These are phyloP conservation scores for Fusarium albosuccineum DNA, from an alignment of 2,329 filamentous ascomycete species.

Conservation along the genomic window DNA sequence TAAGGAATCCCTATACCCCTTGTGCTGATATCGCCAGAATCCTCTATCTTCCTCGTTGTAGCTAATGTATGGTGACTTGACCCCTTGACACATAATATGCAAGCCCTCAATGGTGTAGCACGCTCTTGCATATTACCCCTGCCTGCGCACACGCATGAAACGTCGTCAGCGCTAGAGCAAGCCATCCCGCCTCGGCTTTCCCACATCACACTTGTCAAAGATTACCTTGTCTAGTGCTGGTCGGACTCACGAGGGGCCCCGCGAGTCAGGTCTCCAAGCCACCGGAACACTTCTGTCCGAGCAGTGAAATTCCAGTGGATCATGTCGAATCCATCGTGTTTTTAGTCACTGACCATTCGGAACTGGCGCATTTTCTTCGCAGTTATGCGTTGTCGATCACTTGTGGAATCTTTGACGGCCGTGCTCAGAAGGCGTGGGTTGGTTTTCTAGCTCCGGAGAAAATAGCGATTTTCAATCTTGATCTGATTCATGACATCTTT, in stretches of 20 bases:
- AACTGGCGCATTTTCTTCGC: background rate
- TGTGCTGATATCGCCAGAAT: too few species aligned
- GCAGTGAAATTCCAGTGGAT: slow-evolving; percentile 1
- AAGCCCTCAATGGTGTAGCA: slow-evolving; percentile 3
- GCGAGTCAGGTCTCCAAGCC: slow-evolving; percentile 6
- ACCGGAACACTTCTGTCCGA: background rate
- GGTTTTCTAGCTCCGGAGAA: background rate
- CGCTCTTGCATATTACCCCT: slow-evolving; percentile 4
- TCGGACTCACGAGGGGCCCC: background rate
- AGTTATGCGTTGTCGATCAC: slow-evolving; percentile 1
- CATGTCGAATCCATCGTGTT: background rate
- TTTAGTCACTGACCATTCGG: background rate
- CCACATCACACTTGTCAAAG: slow-evolving; percentile 7
- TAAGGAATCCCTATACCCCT: too few species aligned
- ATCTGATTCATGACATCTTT: too few species aligned
- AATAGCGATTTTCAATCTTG: too few species aligned
- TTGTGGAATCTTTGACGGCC: background rate
- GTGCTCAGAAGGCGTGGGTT: background rate
- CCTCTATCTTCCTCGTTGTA: too few species aligned
- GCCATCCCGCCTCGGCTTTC: background rate
- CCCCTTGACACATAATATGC: background rate
- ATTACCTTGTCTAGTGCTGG: background rate
- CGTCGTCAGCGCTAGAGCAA: slow-evolving; percentile 9
- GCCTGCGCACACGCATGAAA: background rate
- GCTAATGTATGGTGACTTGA: too few species aligned